Evolutionary conservation across 1,284 basidiomycete genomes (phyloP), one percentile per base, ranked within the genome.

Genomic region (Fistulinella cinereoalba): DNA sequence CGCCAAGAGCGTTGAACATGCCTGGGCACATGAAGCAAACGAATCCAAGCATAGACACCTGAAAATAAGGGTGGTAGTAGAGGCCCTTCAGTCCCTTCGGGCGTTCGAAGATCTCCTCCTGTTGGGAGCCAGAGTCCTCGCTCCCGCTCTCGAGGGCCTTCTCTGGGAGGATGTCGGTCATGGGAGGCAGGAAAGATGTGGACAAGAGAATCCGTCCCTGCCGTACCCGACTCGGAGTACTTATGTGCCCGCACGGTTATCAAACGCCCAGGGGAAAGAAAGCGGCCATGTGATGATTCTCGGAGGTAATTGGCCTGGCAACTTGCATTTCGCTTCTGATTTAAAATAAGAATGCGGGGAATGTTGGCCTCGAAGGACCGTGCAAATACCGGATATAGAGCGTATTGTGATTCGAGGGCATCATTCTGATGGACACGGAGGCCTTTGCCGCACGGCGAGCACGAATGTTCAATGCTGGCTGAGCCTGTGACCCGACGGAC

Each of bases 11-110:
- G 22, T 64, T 64, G 21, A 67, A 64, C 65, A 64, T 64, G 24
- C 62, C 62, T 10, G 62, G 65, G 19, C 65, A 68, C 58, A 64
- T 60, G 59, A 76, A 76, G 48, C 71, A 75, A 19, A 73, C 66
- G 38, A 74, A 64, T 16, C 71, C 72, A 33, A 75, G 62, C 61
- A 74, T 56, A 31, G 57, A 49, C 31, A 69, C 66, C 37, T 68
- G 66, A 28, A 68, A 68, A 32, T 60, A 51, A 11, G 74, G 66
- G 25, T 68, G 57, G 28, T 66, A 67, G 48, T 73, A 75, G 18
- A 68, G 6, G 1, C 63, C 64, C 39, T 47, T 61, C 25, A 62
- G 37, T 6, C 68, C 68, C 22, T 46, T 58, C 3, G 64, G 67
- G 21, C 61, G 64, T 27, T 64, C 58, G 43, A 58, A 60, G 27